phyloP scores from a whole-genome alignment of 1,139 yeast species.

The Candida glucosophila region DNA sequence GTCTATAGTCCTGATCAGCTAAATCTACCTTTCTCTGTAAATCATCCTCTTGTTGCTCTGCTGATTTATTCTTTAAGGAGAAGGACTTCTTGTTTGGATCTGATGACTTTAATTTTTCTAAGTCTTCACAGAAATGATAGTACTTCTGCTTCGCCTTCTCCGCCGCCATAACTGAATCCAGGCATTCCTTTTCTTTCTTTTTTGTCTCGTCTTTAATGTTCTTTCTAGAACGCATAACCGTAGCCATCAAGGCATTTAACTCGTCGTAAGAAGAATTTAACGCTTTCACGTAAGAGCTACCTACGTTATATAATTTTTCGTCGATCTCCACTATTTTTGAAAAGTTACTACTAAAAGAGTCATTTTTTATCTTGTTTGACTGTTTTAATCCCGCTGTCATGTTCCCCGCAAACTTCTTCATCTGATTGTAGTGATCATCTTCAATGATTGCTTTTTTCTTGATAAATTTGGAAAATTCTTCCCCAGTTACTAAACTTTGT shows the following conservation, averaged over 20 bases:
- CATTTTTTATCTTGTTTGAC: constrained; percentile 44
- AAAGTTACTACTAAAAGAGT: constrained; percentile 60
- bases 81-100: constrained; percentile 83
- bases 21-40: constrained; percentile 67
- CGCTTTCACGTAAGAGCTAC: constrained; percentile 69
- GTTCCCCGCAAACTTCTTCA: constrained; percentile 56
- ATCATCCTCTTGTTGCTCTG: constrained; percentile 90
- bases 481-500: constrained; percentile 72
- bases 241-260: constrained; percentile 58
- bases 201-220: constrained; percentile 72
- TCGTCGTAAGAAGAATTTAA: constrained; percentile 83
- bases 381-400: constrained; percentile 47
- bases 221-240: constrained; percentile 67
- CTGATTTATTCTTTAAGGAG: constrained; percentile 68
- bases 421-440: constrained; percentile 67
- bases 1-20: constrained; percentile 81
- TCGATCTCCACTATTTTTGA: constrained; percentile 69
- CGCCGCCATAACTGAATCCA: constrained; percentile 73
- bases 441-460: constrained; percentile 74
- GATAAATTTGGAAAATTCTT: constrained; percentile 72
- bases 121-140: constrained; percentile 73
- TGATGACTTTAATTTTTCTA: constrained; percentile 69
- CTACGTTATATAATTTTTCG: constrained; percentile 66
- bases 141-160: constrained; percentile 85
- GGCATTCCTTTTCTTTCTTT: constrained; percentile 73